Percentiles rank a stretch among this genome's conserved stretches.
Evolutionary conservation across 2,329 filamentous ascomycete species (phyloP).

Genomic region (Kalaharituber pfeilii): DNA sequence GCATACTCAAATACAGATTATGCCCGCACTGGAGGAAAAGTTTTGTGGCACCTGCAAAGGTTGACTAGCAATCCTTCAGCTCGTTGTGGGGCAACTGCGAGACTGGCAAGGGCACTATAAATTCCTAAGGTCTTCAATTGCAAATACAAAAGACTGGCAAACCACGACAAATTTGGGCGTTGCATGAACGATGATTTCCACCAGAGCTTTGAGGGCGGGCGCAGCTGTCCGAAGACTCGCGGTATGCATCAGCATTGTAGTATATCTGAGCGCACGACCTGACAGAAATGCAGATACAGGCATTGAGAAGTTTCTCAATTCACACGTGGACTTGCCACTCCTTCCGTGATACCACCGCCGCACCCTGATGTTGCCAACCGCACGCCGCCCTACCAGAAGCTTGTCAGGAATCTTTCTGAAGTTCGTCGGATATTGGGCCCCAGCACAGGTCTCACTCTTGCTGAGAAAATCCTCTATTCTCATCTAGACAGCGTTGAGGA

Average conservation of each 20-base stretch:
- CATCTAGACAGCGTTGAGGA: conserved; percentile 83
- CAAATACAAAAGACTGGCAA: neutral
- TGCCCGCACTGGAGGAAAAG: no score
- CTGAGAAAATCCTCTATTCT: conserved; percentile 96
- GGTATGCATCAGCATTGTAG: neutral
- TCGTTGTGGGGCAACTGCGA: neutral
- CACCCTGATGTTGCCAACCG: conserved; percentile 35
- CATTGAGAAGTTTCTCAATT: neutral
- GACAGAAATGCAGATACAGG: neutral
- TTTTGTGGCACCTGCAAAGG: no score
- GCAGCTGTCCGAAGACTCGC: neutral
- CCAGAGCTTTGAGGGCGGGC: neutral
- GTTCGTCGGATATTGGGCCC: conserved; percentile 57
- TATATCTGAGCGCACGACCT: neutral
- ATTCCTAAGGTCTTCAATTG: no score
- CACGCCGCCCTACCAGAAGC: conserved; percentile 65
- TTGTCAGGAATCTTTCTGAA: conserved; percentile 57
- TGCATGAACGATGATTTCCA: neutral
- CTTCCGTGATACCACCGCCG: conserved; percentile 6
- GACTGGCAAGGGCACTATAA: no score
- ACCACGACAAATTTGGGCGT: neutral
- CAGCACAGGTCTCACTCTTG: conserved; percentile 53
- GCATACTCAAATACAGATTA: no score
- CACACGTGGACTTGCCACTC: neutral
- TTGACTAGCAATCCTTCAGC: no score